Evolutionary conservation across 306 rosid species (phyloP).

Genomic region (Mimosa pudica): DNA sequence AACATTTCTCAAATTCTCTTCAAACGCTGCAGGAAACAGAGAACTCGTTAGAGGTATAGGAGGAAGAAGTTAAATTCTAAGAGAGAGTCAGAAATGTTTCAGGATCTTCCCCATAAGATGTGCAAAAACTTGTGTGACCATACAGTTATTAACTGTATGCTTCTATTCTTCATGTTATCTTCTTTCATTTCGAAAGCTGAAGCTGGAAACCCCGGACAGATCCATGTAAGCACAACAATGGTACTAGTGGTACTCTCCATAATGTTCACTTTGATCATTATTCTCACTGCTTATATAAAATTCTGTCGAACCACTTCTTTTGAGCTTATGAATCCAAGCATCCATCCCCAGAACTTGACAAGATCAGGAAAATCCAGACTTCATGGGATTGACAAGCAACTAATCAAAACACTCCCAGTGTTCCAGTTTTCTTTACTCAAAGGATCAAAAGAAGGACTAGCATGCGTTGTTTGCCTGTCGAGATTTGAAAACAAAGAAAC

Average conservation of each 20-base stretch:
- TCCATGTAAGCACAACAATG: constrained; percentile 56
- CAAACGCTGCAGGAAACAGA: not conserved
- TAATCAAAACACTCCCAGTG: constrained; percentile 74
- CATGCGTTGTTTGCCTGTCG: constrained; percentile 74
- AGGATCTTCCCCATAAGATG: constrained; percentile 25
- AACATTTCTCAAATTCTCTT: constrained; percentile 21
- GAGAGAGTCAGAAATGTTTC: constrained; percentile 12
- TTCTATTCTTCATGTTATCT: not conserved
- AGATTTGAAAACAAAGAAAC: constrained; percentile 70
- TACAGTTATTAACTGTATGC: constrained; percentile 10
- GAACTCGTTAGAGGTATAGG: not conserved
- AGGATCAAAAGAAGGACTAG: constrained; percentile 86
- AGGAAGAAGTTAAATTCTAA: not conserved
- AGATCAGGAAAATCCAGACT: constrained; percentile 41
- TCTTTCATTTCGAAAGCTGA: not conserved
- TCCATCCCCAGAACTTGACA: constrained; percentile 17
- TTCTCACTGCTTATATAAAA: constrained; percentile 60
- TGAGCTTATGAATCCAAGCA: constrained; percentile 3
- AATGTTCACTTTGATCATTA: constrained; percentile 52
- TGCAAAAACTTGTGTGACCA: not conserved
- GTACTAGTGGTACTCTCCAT: constrained; percentile 49
- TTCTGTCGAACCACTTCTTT: constrained; percentile 45
- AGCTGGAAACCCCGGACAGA: not conserved
- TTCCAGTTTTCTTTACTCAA: constrained; percentile 71
- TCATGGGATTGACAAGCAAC: constrained; percentile 63